Percentiles rank a stretch among this genome's conserved stretches.
Conservation (phyloP, 148 eudicot species). For the Camellia granthamiana region DNA sequence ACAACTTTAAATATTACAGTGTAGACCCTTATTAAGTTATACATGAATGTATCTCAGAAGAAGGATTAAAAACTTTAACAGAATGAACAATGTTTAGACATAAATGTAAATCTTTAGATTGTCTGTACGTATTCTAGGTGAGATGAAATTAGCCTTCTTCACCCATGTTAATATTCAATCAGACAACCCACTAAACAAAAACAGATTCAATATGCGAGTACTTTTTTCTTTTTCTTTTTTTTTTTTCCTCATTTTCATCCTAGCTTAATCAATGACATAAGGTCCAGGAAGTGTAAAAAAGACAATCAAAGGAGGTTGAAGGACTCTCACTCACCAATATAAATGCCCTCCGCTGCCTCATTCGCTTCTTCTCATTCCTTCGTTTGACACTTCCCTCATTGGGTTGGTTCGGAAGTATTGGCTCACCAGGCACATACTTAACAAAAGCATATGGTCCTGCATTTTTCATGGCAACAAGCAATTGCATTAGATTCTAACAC, state of each 20-base stretch:
- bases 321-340: conserved; percentile 51
- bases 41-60: neutral
- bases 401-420: conserved; percentile 70
- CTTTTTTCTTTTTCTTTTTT: neutral
- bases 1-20: neutral
- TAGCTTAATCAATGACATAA: neutral
- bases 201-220: no score
- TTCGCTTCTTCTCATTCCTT: conserved; percentile 81
- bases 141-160: neutral
- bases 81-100: neutral
- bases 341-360: conserved; percentile 62
- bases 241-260: neutral
- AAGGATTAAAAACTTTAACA: neutral
- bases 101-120: neutral
- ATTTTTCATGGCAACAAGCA: conserved; percentile 17
- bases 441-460: conserved; percentile 97
- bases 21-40: neutral
- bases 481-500: neutral
- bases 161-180: neutral
- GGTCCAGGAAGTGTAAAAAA: no score
- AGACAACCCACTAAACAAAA: neutral
- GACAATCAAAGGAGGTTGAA: neutral
- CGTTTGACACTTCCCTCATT: conserved; percentile 86
- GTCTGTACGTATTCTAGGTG: neutral
- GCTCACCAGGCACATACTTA: conserved; percentile 66